Base-by-base conservation (phyloP, 352 stramenopile species). In the Pythium brassicae region DNA sequence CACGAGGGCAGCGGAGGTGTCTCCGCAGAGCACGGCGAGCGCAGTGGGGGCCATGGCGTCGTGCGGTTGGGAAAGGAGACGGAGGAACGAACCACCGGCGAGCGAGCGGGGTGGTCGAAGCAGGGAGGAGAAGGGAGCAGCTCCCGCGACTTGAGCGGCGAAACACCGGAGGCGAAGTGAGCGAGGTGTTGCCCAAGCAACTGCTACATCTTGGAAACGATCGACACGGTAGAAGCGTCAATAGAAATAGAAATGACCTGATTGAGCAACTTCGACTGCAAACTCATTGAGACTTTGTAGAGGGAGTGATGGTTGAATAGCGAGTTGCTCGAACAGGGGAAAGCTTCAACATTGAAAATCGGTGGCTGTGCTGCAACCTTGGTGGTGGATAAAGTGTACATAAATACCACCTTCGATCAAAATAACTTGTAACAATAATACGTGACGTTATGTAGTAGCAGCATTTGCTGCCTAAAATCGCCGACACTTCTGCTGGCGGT, bases 21-120 rank as follows among this genome's bases (percentile, higher is more conserved):
- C 73, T 42, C 78, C 74, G 57, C 76, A 86, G 57, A 92, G 76
- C 76, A 92, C 78, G 50, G 78, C 81, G 63, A 92, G 71, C 52
- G 76, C 71, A 57, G 74, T 67, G 43, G 65, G 62, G 27, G 54
- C 63, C 69, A 77, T 77, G 50, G 53, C 32, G 47, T 53, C 50
- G 45, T 10, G n/a, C 27, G 29, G 29, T 15, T 35, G 20, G 12
- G 20, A n/a, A 12, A 34, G 26, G 45, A 32, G 45, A 11, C n/a
- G n/a, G 27, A 42, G 6, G 34, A 40, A 49, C 4, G 17, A 12
- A 32, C 17, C 8, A 29, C 39, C 17, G 32, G 37, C n/a, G 25
- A 14, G 4, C 3, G 27, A 26, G 27, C n/a, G 40, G 14, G 40
- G 25, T 42, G 35, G 39, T 10, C n/a, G 40, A 26, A 22, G n/a